Percentiles rank a stretch among this genome's conserved stretches.
These are phyloP conservation scores for Ophiosphaerella herpotricha DNA, from an alignment of 2,329 filamentous ascomycete species.

Conservation along the genomic window DNA sequence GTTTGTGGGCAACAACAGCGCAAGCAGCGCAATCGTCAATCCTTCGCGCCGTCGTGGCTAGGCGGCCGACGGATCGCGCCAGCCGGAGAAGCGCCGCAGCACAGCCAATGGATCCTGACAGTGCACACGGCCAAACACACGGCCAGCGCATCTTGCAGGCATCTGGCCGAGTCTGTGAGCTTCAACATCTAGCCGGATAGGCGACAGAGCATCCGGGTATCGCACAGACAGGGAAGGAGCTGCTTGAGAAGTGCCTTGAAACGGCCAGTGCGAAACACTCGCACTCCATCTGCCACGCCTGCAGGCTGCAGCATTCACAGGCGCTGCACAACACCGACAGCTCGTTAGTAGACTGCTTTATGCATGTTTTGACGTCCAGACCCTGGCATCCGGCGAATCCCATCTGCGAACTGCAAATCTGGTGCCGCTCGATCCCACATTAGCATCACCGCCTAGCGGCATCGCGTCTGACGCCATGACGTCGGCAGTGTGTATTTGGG, in stretches of 20 bases:
- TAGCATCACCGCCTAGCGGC: not conserved
- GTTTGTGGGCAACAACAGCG: conserved; percentile 1
- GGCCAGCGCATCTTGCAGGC: conserved; percentile 5
- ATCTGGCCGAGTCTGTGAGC: not conserved
- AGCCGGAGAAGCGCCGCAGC: not conserved
- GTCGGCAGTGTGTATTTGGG: not conserved
- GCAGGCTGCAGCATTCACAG: too few species aligned
- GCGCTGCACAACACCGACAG: too few species aligned
- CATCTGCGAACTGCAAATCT: not conserved
- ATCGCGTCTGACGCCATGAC: not conserved
- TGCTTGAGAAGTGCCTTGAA: too few species aligned
- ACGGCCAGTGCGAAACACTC: too few species aligned
- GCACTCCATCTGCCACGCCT: too few species aligned
- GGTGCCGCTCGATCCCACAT: not conserved
- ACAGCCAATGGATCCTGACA: too few species aligned
- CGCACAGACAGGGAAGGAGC: too few species aligned
- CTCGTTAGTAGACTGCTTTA: not conserved
- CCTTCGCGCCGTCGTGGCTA: not conserved
- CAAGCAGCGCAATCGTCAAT: conserved; percentile 1
- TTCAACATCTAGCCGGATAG: too few species aligned
- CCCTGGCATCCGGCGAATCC: not conserved
- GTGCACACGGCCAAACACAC: conserved; percentile 1
- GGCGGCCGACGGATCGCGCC: not conserved
- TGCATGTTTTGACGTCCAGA: not conserved
- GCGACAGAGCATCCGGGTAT: too few species aligned